Percentiles rank a stretch among this genome's conserved stretches.
phyloP scores from a whole-genome alignment of 139 green algal species.

The Volvox africanus region DNA sequence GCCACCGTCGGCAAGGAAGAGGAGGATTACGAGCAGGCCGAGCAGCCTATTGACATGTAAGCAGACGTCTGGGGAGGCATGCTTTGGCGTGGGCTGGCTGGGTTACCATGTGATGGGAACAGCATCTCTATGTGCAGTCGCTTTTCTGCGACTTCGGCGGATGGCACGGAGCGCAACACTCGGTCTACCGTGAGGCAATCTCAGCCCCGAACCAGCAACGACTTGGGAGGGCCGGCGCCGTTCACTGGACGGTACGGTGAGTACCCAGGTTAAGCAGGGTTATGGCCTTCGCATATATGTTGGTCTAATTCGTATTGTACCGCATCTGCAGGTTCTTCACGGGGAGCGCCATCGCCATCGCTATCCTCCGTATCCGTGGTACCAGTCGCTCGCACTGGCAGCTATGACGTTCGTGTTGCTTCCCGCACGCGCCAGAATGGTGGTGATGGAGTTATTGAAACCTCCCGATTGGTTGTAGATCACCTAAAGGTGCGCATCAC shows the following conservation, averaged over 20 bases:
- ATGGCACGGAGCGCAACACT: conserved; percentile 6
- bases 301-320: no score
- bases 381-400: conserved; percentile 37
- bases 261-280: not conserved
- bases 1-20: conserved; percentile 21
- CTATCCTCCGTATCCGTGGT: conserved; percentile 36
- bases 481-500: conserved; percentile 41
- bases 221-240: conserved; percentile 4
- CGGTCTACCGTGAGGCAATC: not conserved
- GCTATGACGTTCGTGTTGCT: conserved; percentile 44
- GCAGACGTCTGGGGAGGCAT: conserved; percentile 9
- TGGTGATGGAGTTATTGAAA: conserved; percentile 42
- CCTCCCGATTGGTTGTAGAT: conserved; percentile 37
- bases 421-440: conserved; percentile 38
- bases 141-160: conserved; percentile 31
- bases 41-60: conserved; percentile 50
- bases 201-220: not conserved
- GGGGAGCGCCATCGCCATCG: conserved; percentile 33
- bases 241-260: conserved; percentile 30
- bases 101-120: not conserved
- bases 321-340: conserved; percentile 23
- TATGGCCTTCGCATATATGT: not conserved
- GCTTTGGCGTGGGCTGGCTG: not conserved
- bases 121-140: not conserved
- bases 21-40: conserved; percentile 20